Evolutionary conservation across 495 filamentous ascomycete species (phyloP).

Genomic region (Immersiella caudata): DNA sequence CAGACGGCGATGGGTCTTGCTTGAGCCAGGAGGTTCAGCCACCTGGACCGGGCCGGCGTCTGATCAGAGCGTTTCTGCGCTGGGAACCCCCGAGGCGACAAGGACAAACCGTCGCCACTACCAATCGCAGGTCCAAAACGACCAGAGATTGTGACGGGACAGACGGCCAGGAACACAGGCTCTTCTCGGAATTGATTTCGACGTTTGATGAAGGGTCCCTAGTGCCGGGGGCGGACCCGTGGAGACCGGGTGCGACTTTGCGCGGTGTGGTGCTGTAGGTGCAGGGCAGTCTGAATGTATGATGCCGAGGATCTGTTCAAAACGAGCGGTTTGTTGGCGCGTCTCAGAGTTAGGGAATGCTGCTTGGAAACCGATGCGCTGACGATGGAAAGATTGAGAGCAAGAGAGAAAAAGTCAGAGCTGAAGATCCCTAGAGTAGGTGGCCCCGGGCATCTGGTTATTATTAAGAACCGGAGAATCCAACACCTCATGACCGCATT

Average conservation of each 20-base stretch:
- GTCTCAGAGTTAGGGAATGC: neutral
- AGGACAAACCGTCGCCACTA: neutral
- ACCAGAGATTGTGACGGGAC: slow-evolving; percentile 14
- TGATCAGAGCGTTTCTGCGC: slow-evolving; percentile 10
- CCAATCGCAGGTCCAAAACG: neutral
- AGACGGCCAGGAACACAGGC: neutral
- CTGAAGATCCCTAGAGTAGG: neutral
- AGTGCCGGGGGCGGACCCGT: slow-evolving; percentile 1
- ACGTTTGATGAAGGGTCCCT: slow-evolving; percentile 8
- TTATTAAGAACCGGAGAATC: slow-evolving; percentile 7
- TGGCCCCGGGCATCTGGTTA: neutral
- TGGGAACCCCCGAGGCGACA: neutral
- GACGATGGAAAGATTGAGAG: neutral
- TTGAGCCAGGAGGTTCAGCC: neutral
- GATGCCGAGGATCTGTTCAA: neutral
- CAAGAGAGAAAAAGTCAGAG: slow-evolving; percentile 6
- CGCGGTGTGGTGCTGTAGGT: neutral
- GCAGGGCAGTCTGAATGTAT: neutral
- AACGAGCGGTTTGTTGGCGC: slow-evolving; percentile 9
- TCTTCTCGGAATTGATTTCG: slow-evolving; percentile 3
- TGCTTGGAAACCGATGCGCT: slow-evolving; percentile 4
- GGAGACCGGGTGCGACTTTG: neutral
- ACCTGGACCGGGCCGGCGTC: neutral
- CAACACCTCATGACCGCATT: slow-evolving; percentile 14
- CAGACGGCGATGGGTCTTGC: neutral